Evolutionary conservation across 2,329 filamentous ascomycete genomes (phyloP), one percentile per base, ranked within the genome.

Genomic region (Venturia effusa): DNA sequence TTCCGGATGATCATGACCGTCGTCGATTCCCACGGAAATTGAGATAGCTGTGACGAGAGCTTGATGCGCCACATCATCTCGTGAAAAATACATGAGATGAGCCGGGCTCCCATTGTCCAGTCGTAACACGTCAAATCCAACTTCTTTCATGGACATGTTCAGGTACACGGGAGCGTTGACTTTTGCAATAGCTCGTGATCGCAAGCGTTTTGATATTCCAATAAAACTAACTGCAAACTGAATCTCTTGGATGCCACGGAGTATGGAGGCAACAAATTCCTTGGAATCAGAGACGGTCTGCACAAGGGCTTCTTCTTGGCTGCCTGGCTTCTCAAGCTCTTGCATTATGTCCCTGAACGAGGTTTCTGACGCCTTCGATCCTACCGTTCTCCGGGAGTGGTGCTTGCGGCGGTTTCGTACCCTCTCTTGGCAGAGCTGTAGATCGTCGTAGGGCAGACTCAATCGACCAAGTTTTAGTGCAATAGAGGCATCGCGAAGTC

Each of bases 1-100:
- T 72, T 97, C 91, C 0, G 90, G 88, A 69, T 89, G 89, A 10
- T 88, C 89, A 34, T 88, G 85, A n/a, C 91, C 90, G 72, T 97
- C 92, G 70, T 97, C 92, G 41, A 99, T 81, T 45, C 92, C 94
- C 64, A 97, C 82, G 0, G 93, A 93, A 64, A 99, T 89, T 0
- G 94, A 96, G 48, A 99, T 85, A 3, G 92, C 94, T 22, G 93
- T 94, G 27, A 94, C 83, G 41, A 99, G 81, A 13, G 92, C 94
- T 79, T 99, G 93, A 74, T 99, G 94, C 15, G 94, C 94, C 70
- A 97, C 87, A 72, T 97, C 94, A 66, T 91, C 88, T 27, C 88
- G 86, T 2, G 92, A 90, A 72, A 99, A 99, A 75, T 99, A 97
- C 94, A 97, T 99, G 67, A 94, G 87, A 79, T 99, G 94, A 0